These are phyloP conservation scores for Peronospora farinosa DNA, from an alignment of 352 stramenopile genomes.

Conservation along the genomic window DNA sequence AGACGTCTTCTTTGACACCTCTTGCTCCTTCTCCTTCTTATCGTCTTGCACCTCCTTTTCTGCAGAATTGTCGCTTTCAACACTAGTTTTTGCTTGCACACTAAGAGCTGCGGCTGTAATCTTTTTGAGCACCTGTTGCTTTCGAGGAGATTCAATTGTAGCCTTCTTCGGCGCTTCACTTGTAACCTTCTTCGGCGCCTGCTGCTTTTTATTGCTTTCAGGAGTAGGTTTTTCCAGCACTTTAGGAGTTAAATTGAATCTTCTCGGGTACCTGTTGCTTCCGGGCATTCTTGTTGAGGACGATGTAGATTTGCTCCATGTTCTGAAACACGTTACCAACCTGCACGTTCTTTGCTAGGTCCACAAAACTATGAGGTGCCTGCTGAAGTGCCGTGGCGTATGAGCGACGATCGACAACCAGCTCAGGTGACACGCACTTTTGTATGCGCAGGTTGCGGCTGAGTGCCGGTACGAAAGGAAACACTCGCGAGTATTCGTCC, in stretches of 20 bases:
- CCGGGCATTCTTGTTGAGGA: conserved; percentile 22
- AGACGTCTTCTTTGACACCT: conserved; percentile 9
- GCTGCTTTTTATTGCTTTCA: not conserved
- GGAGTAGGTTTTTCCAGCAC: not conserved
- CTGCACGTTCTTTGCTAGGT: conserved; percentile 75
- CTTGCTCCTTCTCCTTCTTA: conserved; percentile 16
- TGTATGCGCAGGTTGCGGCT: conserved; percentile 54
- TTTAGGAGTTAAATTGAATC: not conserved
- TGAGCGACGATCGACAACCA: conserved; percentile 47
- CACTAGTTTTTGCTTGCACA: conserved; percentile 1
- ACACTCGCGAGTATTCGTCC: conserved; percentile 56
- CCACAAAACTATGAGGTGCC: conserved; percentile 50
- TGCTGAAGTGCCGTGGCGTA: conserved; percentile 25
- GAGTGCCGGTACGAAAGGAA: conserved; percentile 42
- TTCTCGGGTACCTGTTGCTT: conserved; percentile 10
- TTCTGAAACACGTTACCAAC: conserved; percentile 64
- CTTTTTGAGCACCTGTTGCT: conserved; percentile 1
- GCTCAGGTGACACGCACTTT: conserved; percentile 54
- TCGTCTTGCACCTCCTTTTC: conserved; percentile 13
- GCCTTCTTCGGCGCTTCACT: not conserved
- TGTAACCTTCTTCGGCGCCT: not conserved
- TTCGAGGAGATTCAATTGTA: not conserved
- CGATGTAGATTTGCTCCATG: conserved; percentile 80
- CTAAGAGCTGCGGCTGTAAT: conserved; percentile 5
- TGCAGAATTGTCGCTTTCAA: conserved; percentile 3